Evolutionary conservation across 2,329 filamentous ascomycete genomes (phyloP), one percentile per base, ranked within the genome.

Genomic region (Eurotiales sp.): DNA sequence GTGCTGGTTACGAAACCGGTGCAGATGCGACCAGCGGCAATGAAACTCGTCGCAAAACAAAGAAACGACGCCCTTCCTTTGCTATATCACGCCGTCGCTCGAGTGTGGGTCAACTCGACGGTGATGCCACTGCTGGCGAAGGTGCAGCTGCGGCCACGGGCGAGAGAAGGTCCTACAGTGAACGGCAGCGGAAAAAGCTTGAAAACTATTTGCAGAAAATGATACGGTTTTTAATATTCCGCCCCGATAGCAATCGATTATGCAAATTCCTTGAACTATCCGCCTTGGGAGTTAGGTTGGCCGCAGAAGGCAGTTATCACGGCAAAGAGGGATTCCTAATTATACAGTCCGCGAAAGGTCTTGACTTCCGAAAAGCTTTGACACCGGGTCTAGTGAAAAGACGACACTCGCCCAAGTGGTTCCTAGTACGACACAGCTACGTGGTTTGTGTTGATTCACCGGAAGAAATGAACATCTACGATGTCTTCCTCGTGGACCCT

Each of bases 401-500:
- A 47, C 83, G 90, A 11, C 91, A 96, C 70, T 87, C 84, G 55
- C 89, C 90, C 15, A 96, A 96, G 68, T 99, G 93, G 93, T 99
- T 99, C 66, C 77, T 97, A 17, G 90, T 99, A n/a, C 81, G 93
- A 46, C 91, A 97, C 70, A 97, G 90, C 73, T 99, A 99, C 64
- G 86, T 99, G 54, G 92, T 96, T 40, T 96, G 92, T 60, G 91
- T 97, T n/a, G 92, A 97, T 66, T 96, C 93, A 0, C 93, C 93
- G 0, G 92, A 97, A 67, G 95, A 95, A 61, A 95, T 97, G 87
- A 92, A 96, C 63, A 95, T 97, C 29, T 96, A 96, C 67, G 95
- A 99, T 71, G 93, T 99, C 19, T 97, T 96, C 68, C 79, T 99
- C n/a, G 88, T 97, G 22, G 93, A 99, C 65, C 80, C 87, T 1